Percentiles rank a stretch among this genome's conserved stretches.
These are phyloP conservation scores for Azolla pinnata DNA, from an alignment of 75 land plant genomes.

Conservation along the genomic window DNA sequence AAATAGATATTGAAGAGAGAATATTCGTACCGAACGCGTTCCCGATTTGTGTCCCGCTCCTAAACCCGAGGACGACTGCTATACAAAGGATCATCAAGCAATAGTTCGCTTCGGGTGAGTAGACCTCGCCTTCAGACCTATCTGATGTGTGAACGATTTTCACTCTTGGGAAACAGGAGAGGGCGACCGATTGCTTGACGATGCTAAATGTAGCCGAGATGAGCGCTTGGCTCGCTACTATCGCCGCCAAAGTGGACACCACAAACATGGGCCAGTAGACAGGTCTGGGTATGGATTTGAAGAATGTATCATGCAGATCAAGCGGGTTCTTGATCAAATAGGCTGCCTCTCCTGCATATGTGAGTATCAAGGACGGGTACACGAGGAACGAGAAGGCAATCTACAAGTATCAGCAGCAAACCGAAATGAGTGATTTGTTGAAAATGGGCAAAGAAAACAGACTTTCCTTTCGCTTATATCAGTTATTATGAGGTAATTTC, in stretches of 20 bases:
- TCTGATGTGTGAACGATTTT: slow-evolving; percentile 58
- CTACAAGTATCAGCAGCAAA: no score
- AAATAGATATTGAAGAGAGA: background rate
- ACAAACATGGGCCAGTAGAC: slow-evolving; percentile 81
- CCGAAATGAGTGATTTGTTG: no score
- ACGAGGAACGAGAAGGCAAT: slow-evolving; percentile 40
- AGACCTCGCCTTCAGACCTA: slow-evolving; percentile 47
- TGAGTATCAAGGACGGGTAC: slow-evolving; percentile 53
- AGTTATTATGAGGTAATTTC: no score
- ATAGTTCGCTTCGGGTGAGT: slow-evolving; percentile 61
- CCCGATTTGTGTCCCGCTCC: slow-evolving; percentile 44
- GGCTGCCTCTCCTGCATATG: slow-evolving; percentile 73
- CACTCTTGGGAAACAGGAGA: slow-evolving; percentile 62
- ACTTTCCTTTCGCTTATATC: no score
- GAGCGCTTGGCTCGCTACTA: slow-evolving; percentile 65
- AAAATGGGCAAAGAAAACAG: no score
- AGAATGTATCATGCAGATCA: slow-evolving; percentile 51
- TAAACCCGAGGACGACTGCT: slow-evolving; percentile 45
- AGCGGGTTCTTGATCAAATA: slow-evolving; percentile 46
- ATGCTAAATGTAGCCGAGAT: slow-evolving; percentile 74
- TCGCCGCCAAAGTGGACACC: slow-evolving; percentile 56
- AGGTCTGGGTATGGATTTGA: slow-evolving; percentile 47
- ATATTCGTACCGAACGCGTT: slow-evolving; percentile 87
- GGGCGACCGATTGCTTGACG: slow-evolving; percentile 52
- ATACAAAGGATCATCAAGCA: slow-evolving; percentile 54